Evolutionary conservation across 1,139 yeast genomes (phyloP).

Genomic region (Kurtzmaniella quercitrusa): DNA sequence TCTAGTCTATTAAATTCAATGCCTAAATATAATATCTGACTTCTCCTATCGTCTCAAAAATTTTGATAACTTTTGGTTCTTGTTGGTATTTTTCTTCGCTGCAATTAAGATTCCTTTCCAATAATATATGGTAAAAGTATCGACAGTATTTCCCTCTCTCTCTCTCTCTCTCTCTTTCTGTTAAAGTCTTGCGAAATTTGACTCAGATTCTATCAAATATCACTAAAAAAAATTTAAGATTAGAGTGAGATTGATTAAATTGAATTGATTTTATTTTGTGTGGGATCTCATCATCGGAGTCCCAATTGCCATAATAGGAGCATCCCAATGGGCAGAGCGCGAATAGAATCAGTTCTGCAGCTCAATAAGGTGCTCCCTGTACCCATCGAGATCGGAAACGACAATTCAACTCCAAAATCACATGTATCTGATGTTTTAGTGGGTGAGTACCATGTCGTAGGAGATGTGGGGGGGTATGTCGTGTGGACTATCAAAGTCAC

Average conservation of each 20-base stretch:
- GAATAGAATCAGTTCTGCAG: constrained; percentile 6
- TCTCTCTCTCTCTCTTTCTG: too few relatives aligned
- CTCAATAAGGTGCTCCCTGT: constrained; percentile 34
- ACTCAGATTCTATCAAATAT: too few relatives aligned
- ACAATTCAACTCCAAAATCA: constrained; percentile 23
- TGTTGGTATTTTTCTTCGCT: too few relatives aligned
- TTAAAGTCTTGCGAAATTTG: too few relatives aligned
- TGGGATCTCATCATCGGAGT: not conserved
- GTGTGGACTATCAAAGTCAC: constrained; percentile 48
- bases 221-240: too few relatives aligned
- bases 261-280: not conserved
- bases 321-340: not conserved
- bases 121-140: too few relatives aligned
- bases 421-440: constrained; percentile 38
- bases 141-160: too few relatives aligned
- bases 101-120: too few relatives aligned
- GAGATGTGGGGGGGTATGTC: constrained; percentile 34
- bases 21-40: too few relatives aligned
- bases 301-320: not conserved
- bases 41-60: too few relatives aligned
- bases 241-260: not conserved
- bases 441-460: constrained; percentile 35
- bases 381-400: constrained; percentile 30
- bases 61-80: too few relatives aligned
- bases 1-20: too few relatives aligned